phyloP scores from a whole-genome alignment of 2,329 filamentous ascomycete genomes.

The Fusarium penzigii region DNA sequence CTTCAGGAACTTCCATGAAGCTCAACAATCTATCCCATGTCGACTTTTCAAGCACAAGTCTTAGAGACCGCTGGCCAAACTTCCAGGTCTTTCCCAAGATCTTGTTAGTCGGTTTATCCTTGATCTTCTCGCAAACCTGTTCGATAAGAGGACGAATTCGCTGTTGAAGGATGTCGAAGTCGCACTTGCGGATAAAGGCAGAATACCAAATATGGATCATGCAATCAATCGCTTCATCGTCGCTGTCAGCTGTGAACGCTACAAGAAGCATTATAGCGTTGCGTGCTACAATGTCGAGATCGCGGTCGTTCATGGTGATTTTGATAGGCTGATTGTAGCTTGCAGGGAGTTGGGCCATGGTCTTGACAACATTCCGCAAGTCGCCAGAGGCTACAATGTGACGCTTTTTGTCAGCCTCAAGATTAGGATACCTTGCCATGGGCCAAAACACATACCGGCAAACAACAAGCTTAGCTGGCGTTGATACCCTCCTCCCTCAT shows the following conservation, averaged over 20 bases:
- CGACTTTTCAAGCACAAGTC: constrained; percentile 1
- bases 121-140: neutral
- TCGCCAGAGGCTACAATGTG: constrained; percentile 9
- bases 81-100: neutral
- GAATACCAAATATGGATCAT: constrained; percentile 17
- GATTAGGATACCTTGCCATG: neutral
- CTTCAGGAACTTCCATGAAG: neutral
- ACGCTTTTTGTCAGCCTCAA: neutral
- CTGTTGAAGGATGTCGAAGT: neutral
- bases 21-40: constrained; percentile 1
- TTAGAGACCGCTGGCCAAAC: neutral
- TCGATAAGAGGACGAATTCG: constrained; percentile 1
- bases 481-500: constrained; percentile 2
- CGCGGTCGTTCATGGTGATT: constrained; percentile 6
- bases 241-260: neutral
- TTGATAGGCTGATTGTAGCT: neutral
- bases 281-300: constrained; percentile 10
- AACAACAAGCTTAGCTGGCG: constrained; percentile 5
- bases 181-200: constrained; percentile 1
- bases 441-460: neutral
- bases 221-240: neutral
- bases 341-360: neutral
- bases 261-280: constrained; percentile 9
- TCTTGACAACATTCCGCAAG: constrained; percentile 8
- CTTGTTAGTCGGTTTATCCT: rapidly evolving